Base-by-base conservation (phyloP, 106 monocot species). In the Apostasia shenzhenica region DNA sequence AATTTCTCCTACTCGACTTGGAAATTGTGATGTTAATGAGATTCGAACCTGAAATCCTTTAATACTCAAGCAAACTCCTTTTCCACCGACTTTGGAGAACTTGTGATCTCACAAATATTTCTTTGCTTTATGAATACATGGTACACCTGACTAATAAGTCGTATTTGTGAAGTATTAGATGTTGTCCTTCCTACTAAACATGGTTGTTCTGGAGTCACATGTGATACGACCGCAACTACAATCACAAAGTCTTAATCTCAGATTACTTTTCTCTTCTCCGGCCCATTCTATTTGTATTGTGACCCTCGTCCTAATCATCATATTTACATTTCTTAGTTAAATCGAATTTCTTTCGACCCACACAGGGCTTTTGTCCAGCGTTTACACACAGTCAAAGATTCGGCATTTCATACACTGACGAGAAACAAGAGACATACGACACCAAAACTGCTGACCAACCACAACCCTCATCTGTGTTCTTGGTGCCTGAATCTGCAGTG, bases 311-410 rank as follows among this genome's bases (percentile, higher is more conserved):
- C 42, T 10, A 1, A 5, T 1, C 2, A 43, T 53, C 11, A 46
- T 56, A 60, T 9, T 52, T 13, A 60, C 53, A 5, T 55, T 54
- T n/a, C 4, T 13, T 43, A 60, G 0, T 59, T 26, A 26, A 26
- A 26, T 26, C 26, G 26, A 26, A 26, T 50, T 45, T 63, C 9
- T 45, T 49, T 45, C 5, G 10, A 2, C 14, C 8, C 41, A 41
- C 55, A 41, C 72, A 97, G 95, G 89, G 92, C 3, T 66, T 59
- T 2, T 92, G 92, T 66, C 82, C 76, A 55, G 89, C 86, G 52
- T 73, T 97, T 62, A 79, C 86, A 43, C 95, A 97, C 79, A 78
- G 76, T 2, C 95, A 92, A 75, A 97, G 89, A 61, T 89, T 75
- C 68, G 95, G 95, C 37, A 74, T 97, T 74, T 86, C 84, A 40